Evolutionary conservation across 2,329 filamentous ascomycete species (phyloP), one percentile per base, ranked within the genome.

Genomic region (Sclerotinia borealis): DNA sequence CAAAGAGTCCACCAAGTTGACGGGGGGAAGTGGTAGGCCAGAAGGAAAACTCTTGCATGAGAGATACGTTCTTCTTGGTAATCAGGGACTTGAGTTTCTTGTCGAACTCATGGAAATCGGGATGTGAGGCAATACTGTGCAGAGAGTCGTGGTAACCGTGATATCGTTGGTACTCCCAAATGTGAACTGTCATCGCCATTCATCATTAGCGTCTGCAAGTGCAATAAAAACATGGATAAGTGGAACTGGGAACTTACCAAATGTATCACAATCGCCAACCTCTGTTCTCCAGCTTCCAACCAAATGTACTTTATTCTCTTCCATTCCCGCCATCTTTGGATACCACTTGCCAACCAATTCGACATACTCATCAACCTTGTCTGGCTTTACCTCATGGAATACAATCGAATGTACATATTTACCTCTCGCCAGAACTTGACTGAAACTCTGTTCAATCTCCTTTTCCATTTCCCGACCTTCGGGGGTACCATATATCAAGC

Each of bases 31-130:
- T 93, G 3, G 95, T 99, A 1, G 95, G 95, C 95, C 95, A 99
- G 83, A 99, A 99, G 41, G 93, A 96, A 79, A 99, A 99, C 77
- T 99, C 95, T 77, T 99, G 95, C 95, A 99, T 99, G 59, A 99
- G 83, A 0, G 93, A 97, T 5, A 89, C 90, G 70, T 88, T 86
- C 81, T 96, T 98, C 67, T 85, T 85, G 64, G 82, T 87, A 74
- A 99, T 93, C 66, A 98, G 81, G n/a, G 80, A 82, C 77, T 92
- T 93, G 59, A 99, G 87, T 78, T 93, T 90, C 67, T 80, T 80
- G 75, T 96, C 91, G 74, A 97, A 97, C 11, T 85, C 88, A 69
- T 87, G 79, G 76, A 92, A 98, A 22, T 92, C 92, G 67, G 91
- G 90, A 72, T 96, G 91, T 70, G 83, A 80, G 65, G 91, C 86